Conservation (phyloP, 371 early-diverging fungal genomes). For the Saksenaea vasiformis region DNA sequence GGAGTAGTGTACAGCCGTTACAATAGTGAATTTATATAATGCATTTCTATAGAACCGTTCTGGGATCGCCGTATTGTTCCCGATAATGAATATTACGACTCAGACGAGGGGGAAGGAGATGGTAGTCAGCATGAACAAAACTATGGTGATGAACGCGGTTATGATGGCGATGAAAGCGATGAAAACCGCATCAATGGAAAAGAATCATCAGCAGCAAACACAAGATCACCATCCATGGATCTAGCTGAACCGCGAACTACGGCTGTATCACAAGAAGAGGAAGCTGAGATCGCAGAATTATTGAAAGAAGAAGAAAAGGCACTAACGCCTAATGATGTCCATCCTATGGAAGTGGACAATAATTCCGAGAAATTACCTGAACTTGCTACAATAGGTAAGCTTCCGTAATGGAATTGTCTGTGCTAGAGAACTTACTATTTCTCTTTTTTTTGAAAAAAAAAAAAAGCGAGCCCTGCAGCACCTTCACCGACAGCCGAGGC, state of each 20-base stretch:
- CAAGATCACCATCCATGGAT: constrained; percentile 19
- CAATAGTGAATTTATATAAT: neutral
- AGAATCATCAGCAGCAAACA: constrained; percentile 4
- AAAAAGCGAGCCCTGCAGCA: constrained; percentile 7
- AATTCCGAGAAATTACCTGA: neutral
- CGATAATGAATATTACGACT: constrained; percentile 69
- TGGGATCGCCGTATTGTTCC: constrained; percentile 65
- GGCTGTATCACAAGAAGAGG: constrained; percentile 37
- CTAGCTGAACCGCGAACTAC: constrained; percentile 10
- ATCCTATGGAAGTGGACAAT: neutral
- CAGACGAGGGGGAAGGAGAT: constrained; percentile 65
- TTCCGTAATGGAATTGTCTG: neutral
- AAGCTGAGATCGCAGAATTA: constrained; percentile 29
- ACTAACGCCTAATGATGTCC: neutral
- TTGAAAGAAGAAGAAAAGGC: constrained; percentile 25
- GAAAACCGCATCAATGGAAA: constrained; percentile 17
- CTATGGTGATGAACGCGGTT: constrained; percentile 21
- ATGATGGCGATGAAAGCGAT: constrained; percentile 23
- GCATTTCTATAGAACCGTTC: constrained; percentile 42
- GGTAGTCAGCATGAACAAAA: constrained; percentile 38
- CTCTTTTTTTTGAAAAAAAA: constrained; percentile 1
- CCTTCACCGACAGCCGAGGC: neutral
- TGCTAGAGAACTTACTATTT: neutral
- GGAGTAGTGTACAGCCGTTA: neutral
- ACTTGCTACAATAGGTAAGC: neutral